Percentiles rank a stretch among this genome's conserved stretches.
phyloP scores from a whole-genome alignment of 768 basidiomycete species.

The Mycena rosella region DNA sequence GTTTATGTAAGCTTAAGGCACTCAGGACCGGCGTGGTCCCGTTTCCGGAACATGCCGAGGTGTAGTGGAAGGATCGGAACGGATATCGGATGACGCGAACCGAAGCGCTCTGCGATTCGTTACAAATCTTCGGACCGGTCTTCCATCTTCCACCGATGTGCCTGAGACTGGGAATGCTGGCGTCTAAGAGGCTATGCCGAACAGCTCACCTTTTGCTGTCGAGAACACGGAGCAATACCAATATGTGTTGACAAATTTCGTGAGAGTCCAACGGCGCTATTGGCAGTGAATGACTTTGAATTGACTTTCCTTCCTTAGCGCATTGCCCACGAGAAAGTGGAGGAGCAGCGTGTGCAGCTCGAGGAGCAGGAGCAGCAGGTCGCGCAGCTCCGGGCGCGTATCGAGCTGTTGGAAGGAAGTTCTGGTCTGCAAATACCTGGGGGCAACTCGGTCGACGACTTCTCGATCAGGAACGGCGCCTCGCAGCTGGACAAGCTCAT shows the following conservation, averaged over 20 bases:
- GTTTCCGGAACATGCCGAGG: too few relatives aligned
- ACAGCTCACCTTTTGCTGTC: constrained; percentile 30
- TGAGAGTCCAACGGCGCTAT: constrained; percentile 53
- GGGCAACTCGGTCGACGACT: constrained; percentile 84
- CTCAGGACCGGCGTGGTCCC: too few relatives aligned
- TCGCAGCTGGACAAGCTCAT: constrained; percentile 85
- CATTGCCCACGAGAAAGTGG: constrained; percentile 91
- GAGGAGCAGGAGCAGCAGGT: constrained; percentile 90
- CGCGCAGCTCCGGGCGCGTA: constrained; percentile 76
- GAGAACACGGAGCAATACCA: constrained; percentile 74
- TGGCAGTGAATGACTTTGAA: background rate
- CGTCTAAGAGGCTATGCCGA: constrained; percentile 15
- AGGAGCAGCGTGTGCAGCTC: constrained; percentile 81
- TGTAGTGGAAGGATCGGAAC: too few relatives aligned
- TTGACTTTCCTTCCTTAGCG: constrained; percentile 56
- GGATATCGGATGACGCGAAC: too few relatives aligned
- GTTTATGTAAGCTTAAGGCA: too few relatives aligned
- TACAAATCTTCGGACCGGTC: constrained; percentile 38
- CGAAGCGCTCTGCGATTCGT: too few relatives aligned
- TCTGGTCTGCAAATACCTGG: constrained; percentile 56
- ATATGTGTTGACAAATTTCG: constrained; percentile 88
- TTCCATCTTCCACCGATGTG: background rate
- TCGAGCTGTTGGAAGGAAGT: constrained; percentile 80
- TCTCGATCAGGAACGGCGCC: constrained; percentile 87
- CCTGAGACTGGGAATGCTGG: background rate